phyloP scores from a whole-genome alignment of 768 basidiomycete genomes.

The Mycena rebaudengoi region DNA sequence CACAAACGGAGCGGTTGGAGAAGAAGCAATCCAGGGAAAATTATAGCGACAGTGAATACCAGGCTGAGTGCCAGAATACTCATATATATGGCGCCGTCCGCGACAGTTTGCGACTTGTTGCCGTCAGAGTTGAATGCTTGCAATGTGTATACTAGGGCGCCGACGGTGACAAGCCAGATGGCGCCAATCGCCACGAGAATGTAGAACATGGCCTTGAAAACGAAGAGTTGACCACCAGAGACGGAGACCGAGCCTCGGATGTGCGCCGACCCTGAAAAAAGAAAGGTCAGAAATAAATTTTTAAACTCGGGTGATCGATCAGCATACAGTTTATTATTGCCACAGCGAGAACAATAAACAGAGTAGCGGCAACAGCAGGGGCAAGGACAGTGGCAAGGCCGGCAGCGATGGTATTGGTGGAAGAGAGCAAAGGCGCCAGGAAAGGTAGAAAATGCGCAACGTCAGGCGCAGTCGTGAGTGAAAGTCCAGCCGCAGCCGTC shows the following conservation, averaged over 20 bases:
- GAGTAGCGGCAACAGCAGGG: constrained; percentile 66
- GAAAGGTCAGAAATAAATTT: neutral
- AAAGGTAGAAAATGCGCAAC: constrained; percentile 77
- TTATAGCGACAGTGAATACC: constrained; percentile 70
- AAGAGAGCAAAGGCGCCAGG: constrained; percentile 57
- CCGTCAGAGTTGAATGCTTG: constrained; percentile 56
- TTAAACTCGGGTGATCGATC: neutral
- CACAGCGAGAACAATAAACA: constrained; percentile 67
- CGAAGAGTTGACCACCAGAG: constrained; percentile 65
- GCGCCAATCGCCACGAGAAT: constrained; percentile 60
- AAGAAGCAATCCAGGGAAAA: constrained; percentile 74
- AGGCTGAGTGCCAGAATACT: constrained; percentile 65
- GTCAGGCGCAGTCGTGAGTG: constrained; percentile 74
- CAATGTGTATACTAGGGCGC: constrained; percentile 74
- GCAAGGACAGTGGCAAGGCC: constrained; percentile 75
- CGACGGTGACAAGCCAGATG: constrained; percentile 71
- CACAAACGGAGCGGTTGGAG: constrained; percentile 76
- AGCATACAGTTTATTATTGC: constrained; percentile 63
- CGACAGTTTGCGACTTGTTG: constrained; percentile 55
- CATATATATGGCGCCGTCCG: constrained; percentile 79
- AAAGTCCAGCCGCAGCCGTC: constrained; percentile 73
- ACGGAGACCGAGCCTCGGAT: constrained; percentile 68
- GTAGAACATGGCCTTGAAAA: constrained; percentile 73
- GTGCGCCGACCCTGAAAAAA: constrained; percentile 55
- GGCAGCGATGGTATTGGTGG: constrained; percentile 57